phyloP scores from a whole-genome alignment of 495 filamentous ascomycete genomes.

The Aspergillus egyptiacus region DNA sequence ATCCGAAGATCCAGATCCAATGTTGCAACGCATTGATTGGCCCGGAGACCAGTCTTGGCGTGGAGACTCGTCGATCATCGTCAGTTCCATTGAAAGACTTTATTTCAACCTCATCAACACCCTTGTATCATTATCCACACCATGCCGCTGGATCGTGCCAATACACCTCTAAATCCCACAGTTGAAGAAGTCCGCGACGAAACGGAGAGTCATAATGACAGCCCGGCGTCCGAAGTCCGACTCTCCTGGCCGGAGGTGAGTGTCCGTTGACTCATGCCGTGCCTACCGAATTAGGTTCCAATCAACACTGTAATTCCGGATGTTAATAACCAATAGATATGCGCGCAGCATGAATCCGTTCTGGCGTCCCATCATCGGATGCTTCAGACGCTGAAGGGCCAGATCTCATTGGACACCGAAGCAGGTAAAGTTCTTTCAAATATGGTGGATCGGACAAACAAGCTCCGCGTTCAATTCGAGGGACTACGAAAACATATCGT shows the following conservation, averaged over 20 bases:
- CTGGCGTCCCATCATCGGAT: conserved; percentile 33
- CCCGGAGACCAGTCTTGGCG: conserved; percentile 1
- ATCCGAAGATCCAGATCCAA: too few species aligned
- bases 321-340: conserved; percentile 21
- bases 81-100: background rate
- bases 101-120: background rate
- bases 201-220: background rate
- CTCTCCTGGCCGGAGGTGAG: conserved; percentile 21
- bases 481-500: conserved; percentile 32
- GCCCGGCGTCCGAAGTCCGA: background rate
- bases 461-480: conserved; percentile 32
- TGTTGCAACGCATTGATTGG: background rate
- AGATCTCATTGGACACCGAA: conserved; percentile 21
- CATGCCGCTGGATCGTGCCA: background rate
- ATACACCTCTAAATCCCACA: conserved; percentile 14
- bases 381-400: conserved; percentile 25
- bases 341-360: conserved; percentile 30
- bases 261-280: background rate
- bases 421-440: conserved; percentile 23
- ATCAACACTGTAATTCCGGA: background rate
- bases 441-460: conserved; percentile 36
- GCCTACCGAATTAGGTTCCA: too few species aligned
- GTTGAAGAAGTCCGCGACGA: conserved; percentile 17
- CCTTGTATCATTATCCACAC: background rate
- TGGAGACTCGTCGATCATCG: background rate